Base-by-base conservation (phyloP, 2,329 filamentous ascomycete species). In the Penicillium sp. region DNA sequence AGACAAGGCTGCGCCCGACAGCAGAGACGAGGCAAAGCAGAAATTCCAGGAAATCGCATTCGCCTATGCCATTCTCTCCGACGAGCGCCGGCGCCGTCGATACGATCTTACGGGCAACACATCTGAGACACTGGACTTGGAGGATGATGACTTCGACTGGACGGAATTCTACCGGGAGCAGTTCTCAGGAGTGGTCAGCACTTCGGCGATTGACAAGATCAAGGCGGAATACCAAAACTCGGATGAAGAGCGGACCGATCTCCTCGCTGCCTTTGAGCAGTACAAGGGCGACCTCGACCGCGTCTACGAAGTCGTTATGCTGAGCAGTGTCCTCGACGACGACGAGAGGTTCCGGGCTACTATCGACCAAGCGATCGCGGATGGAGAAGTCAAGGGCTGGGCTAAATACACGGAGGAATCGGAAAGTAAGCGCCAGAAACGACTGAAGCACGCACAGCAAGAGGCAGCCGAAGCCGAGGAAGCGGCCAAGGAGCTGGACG, bases 41-140 rank as follows among this genome's bases (percentile, higher is more conserved):
- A 87, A 83, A 54, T 99, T 99, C 72, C 94, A 99, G 74, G 81
- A 88, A 64, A 86, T 99, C 64, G 93, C 93, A 23, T 93, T 97
- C 67, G 93, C 94, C 52, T 96, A 97, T 69, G 93, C 91, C 33
- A 84, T 99, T 50, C 88, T 99, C 35, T 96, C 90, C 30, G 90
- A 97, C 64, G 81, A 88, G 21, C 80, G 81, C 20, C 85, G 94
- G 53, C 89, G 94, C 63, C 85, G 86, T 64, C 89, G 90, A 58
- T 99, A 96, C 77, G 93, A 99, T 69, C 80, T 83, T 53, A 97
- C 93, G 0, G 94, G 94, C 55, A 94, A 88, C 56, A 97, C 92
- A 0, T 85, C 89, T 11, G 92, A 97, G 68, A 87, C 85, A 8
- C 83, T 96, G 21, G 82, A 81, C 52, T 66, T 87, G 30, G 74